These are phyloP conservation scores for Stachybotrys chlorohalonatus DNA, from an alignment of 2,329 filamentous ascomycete genomes.

Conservation along the genomic window DNA sequence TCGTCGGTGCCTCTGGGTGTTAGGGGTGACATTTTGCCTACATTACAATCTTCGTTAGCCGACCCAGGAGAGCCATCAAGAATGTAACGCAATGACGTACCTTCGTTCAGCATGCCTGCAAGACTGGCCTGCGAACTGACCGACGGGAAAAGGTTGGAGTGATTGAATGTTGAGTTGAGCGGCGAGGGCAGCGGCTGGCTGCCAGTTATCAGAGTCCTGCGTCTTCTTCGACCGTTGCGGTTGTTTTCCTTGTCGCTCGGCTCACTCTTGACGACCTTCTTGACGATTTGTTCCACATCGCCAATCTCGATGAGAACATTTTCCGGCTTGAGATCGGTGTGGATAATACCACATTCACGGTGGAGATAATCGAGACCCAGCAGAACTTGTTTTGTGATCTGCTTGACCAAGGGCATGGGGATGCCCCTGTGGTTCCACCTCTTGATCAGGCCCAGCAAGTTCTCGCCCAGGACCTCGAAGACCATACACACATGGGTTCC, in stretches of 20 bases:
- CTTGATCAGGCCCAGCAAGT: constrained; percentile 90
- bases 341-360: constrained; percentile 96
- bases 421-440: constrained; percentile 97
- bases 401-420: constrained; percentile 91
- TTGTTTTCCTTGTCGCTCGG: constrained; percentile 72
- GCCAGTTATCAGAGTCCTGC: constrained; percentile 91
- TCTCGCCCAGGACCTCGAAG: constrained; percentile 95
- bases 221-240: constrained; percentile 79
- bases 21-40: constrained; percentile 20
- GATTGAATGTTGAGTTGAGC: constrained; percentile 83
- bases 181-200: constrained; percentile 94
- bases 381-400: constrained; percentile 96
- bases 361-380: constrained; percentile 94
- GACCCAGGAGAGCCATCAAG: neutral
- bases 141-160: constrained; percentile 59
- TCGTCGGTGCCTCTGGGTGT: constrained; percentile 49
- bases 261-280: constrained; percentile 86
- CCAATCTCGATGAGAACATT: constrained; percentile 98
- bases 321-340: constrained; percentile 94
- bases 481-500: constrained; percentile 98
- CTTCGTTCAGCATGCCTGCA: constrained; percentile 74
- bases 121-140: constrained; percentile 65
- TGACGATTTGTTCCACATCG: constrained; percentile 96
- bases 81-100: constrained; percentile 34
- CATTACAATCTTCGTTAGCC: neutral